Percentiles rank a stretch among this genome's conserved stretches.
Conservation (phyloP, 208 protist genomes). For the Leishmania guyanensis region DNA sequence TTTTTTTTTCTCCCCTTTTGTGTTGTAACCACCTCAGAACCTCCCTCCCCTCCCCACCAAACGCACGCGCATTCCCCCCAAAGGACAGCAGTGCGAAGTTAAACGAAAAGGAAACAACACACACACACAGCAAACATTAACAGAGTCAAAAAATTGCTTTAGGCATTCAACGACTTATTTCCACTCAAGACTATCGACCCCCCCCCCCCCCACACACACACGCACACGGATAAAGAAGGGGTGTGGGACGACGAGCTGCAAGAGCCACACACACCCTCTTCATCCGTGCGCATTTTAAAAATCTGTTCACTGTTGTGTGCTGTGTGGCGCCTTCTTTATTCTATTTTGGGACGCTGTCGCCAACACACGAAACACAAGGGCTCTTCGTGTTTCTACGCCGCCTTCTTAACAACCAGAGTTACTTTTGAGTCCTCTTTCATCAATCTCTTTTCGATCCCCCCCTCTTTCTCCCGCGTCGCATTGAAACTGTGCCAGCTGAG, state of each 20-base stretch:
- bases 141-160: not conserved
- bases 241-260: not conserved
- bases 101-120: not conserved
- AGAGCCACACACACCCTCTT: not conserved
- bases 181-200: not conserved
- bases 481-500: not conserved
- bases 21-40: not conserved
- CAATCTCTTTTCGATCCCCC: not conserved
- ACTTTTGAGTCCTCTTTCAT: too few species aligned
- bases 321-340: not conserved
- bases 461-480: not conserved
- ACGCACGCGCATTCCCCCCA: not conserved
- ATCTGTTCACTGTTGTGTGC: not conserved
- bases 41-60: not conserved
- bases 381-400: not conserved
- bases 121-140: not conserved
- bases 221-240: not conserved
- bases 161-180: not conserved
- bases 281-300: not conserved
- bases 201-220: not conserved
- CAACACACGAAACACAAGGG: too few species aligned
- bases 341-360: not conserved
- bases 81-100: not conserved
- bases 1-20: not conserved
- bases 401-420: not conserved